Conservation (phyloP, 805 yeast genomes). For the Candida nemodendra region DNA sequence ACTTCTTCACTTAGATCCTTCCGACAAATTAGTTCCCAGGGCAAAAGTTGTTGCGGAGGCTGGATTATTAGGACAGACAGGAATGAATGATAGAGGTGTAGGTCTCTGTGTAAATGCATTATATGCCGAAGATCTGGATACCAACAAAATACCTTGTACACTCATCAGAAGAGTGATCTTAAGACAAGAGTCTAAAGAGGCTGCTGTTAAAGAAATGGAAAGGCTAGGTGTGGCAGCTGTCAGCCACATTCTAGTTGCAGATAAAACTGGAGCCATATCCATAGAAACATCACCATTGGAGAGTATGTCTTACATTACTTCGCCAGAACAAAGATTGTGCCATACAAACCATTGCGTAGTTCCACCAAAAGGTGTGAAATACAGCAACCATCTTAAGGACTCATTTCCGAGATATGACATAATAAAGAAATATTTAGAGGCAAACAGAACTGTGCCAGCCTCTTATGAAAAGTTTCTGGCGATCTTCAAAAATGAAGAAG, state of each 20-base stretch:
- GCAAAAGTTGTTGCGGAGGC: conserved; percentile 13
- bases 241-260: conserved; percentile 8
- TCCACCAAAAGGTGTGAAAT: conserved; percentile 3
- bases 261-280: conserved; percentile 8
- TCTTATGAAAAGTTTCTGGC: conserved; percentile 4
- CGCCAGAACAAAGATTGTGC: conserved; percentile 1
- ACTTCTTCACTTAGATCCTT: conserved; percentile 8
- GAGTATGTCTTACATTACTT: conserved; percentile 1
- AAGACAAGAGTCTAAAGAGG: conserved; percentile 7
- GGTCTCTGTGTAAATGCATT: conserved; percentile 10
- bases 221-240: conserved; percentile 9
- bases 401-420: conserved; percentile 4
- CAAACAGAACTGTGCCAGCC: background rate
- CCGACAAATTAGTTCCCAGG: conserved; percentile 8
- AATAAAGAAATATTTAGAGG: conserved; percentile 2
- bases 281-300: conserved; percentile 10
- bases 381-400: background rate
- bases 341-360: conserved; percentile 13
- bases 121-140: conserved; percentile 9
- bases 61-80: conserved; percentile 11
- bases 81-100: conserved; percentile 12
- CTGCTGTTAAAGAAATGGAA: conserved; percentile 7
- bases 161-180: conserved; percentile 10
- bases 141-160: conserved; percentile 9
- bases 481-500: conserved; percentile 5